These are phyloP conservation scores for Tylopilus felleus DNA, from an alignment of 768 basidiomycete genomes.

Conservation along the genomic window DNA sequence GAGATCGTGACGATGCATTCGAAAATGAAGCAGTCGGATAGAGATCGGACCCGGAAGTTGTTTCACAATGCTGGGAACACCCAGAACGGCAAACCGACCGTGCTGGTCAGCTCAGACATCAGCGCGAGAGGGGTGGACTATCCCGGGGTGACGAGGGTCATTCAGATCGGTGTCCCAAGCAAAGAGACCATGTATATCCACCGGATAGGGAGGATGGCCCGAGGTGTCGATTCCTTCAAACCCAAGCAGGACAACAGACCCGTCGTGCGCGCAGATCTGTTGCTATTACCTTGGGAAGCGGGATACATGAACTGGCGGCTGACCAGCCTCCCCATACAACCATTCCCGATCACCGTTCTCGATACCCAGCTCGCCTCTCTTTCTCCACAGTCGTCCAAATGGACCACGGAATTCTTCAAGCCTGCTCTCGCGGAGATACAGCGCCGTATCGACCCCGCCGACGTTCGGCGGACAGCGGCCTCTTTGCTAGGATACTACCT, in stretches of 20 bases:
- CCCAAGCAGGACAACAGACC: not conserved
- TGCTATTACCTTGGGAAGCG: slow-evolving; percentile 77
- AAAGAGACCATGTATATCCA: slow-evolving; percentile 75
- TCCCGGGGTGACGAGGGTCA: slow-evolving; percentile 82
- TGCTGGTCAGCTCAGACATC: slow-evolving; percentile 85
- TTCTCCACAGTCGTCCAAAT: slow-evolving; percentile 9
- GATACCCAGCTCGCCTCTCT: slow-evolving; percentile 11
- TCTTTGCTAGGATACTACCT: slow-evolving; percentile 74
- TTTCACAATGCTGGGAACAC: slow-evolving; percentile 10
- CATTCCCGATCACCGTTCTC: slow-evolving; percentile 36
- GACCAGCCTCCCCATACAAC: slow-evolving; percentile 64
- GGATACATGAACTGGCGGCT: slow-evolving; percentile 64
- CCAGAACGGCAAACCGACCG: slow-evolving; percentile 40
- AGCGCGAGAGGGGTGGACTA: slow-evolving; percentile 90
- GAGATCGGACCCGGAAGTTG: slow-evolving; percentile 25
- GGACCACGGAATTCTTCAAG: slow-evolving; percentile 25
- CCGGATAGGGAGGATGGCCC: slow-evolving; percentile 82
- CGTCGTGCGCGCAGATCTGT: slow-evolving; percentile 62
- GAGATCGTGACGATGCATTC: slow-evolving; percentile 81
- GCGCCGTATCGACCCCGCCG: slow-evolving; percentile 42
- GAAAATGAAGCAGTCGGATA: slow-evolving; percentile 40
- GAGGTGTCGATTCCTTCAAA: slow-evolving; percentile 53
- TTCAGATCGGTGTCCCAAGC: slow-evolving; percentile 83
- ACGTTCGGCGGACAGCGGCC: slow-evolving; percentile 58
- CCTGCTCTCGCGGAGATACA: slow-evolving; percentile 31